These are phyloP conservation scores for Rhizophagus sp. DNA, from an alignment of 192 early-diverging fungal genomes.

Conservation along the genomic window DNA sequence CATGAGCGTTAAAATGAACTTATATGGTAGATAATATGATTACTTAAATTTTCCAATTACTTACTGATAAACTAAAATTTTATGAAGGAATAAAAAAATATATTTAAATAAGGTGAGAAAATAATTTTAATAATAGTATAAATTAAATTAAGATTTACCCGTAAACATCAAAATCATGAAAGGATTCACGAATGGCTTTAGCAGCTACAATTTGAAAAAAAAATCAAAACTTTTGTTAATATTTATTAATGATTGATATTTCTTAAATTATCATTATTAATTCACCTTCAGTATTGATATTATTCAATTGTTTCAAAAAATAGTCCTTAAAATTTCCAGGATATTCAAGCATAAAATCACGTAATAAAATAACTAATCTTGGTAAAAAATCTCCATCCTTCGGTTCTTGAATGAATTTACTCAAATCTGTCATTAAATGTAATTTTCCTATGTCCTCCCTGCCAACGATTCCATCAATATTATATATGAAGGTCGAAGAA, in stretches of 20 bases:
- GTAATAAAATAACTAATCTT: slow-evolving; percentile 4
- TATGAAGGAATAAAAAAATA: too few relatives aligned
- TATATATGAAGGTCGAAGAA: slow-evolving; percentile 26
- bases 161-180: neutral
- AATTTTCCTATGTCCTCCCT: slow-evolving; percentile 24
- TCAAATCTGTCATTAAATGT: slow-evolving; percentile 14
- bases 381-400: slow-evolving; percentile 11
- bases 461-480: slow-evolving; percentile 17
- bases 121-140: neutral
- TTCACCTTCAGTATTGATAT: slow-evolving; percentile 12
- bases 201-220: neutral
- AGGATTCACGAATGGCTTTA: neutral
- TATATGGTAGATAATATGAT: too few relatives aligned
- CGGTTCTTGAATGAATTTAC: slow-evolving; percentile 11
- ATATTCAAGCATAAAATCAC: slow-evolving; percentile 16
- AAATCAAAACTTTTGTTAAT: neutral
- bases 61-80: neutral
- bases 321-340: neutral
- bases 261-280: neutral
- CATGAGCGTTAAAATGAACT: too few relatives aligned
- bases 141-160: neutral
- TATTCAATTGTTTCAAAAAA: slow-evolving; percentile 12
- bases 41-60: too few relatives aligned
- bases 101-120: too few relatives aligned
- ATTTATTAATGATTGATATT: neutral